phyloP scores from a whole-genome alignment of 2,329 filamentous ascomycete species.

The Purpureocillium lavendulum region DNA sequence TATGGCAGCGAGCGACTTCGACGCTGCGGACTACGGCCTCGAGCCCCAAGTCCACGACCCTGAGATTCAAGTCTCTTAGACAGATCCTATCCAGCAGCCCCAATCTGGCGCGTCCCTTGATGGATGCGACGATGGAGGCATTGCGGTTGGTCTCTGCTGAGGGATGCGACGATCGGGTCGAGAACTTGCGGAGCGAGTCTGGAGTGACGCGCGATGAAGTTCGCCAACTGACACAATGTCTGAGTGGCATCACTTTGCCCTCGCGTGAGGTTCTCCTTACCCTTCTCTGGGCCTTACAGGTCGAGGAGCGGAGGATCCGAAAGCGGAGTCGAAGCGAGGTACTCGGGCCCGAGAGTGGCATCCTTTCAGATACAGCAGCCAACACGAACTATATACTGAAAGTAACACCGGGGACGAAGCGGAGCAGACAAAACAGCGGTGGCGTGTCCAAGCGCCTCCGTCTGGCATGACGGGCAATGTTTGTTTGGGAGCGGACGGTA shows the following conservation, averaged over 20 bases:
- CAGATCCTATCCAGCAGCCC: constrained; percentile 66
- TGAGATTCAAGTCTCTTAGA: constrained; percentile 53
- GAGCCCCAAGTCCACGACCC: constrained; percentile 45
- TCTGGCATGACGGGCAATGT: constrained; percentile 12
- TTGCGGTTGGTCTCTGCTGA: constrained; percentile 61
- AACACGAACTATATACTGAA: constrained; percentile 13
- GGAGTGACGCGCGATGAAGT: constrained; percentile 27
- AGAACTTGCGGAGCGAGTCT: constrained; percentile 22
- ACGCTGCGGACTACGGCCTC: constrained; percentile 44
- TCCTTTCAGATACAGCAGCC: constrained; percentile 13
- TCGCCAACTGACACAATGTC: constrained; percentile 25
- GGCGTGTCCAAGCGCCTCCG: constrained; percentile 11
- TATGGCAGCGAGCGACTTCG: constrained; percentile 39
- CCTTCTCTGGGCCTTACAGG: constrained; percentile 35
- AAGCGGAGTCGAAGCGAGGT: constrained; percentile 10
- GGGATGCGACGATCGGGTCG: constrained; percentile 39
- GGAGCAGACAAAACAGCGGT: constrained; percentile 8
- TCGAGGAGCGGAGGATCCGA: constrained; percentile 30
- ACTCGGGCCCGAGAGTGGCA: constrained; percentile 16
- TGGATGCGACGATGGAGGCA: constrained; percentile 66
- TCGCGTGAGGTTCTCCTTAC: constrained; percentile 40
- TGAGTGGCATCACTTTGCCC: constrained; percentile 29
- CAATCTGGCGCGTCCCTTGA: constrained; percentile 63
- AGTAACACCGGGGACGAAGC: constrained; percentile 11
- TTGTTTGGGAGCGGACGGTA: constrained; percentile 4